Evolutionary conservation across 1,284 basidiomycete species (phyloP), one percentile per base, ranked within the genome.

Genomic region (Irpex rosettiformis): DNA sequence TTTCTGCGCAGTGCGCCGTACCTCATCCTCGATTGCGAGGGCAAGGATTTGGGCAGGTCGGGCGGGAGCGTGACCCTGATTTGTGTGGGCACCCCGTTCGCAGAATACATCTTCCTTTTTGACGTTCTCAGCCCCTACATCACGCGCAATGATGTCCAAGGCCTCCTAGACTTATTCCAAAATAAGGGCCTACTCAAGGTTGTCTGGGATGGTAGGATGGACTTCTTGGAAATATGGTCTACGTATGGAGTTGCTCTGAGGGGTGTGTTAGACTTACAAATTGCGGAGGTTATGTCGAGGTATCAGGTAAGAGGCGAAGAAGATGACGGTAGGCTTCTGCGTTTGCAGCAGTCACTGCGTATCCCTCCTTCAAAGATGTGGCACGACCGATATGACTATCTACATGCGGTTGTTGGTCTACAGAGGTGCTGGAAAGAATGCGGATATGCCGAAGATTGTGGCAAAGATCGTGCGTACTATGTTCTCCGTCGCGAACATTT

Each of bases 121-220:
- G 78, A 79, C 62, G 69, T 72, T 55, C 61, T 70, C 27, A 70
- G 77, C 52, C 60, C 37, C 29, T 25, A 60, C 51, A 42, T 60
- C n/a, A 49, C 66, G 2, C 61, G 59, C 47, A 57, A 62, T 5
- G 60, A 64, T 42, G 62, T 75, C 22, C 61, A 63, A 6, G 60
- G 55, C 24, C 58, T 77, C 2, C 59, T 74, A 8, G 33, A 56
- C 16, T 61, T 76, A 16, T 69, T 79, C 51, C 61, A 64, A 33
- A 60, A 70, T 21, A 59, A 64, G 6, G 56, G 58, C 1, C 62
- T 77, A 45, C 66, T 69, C 27, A 79, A 80, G 65, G 60, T 80
- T 57, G 75, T 77, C 56, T 79, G 78, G 77, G 77, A 79, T 60
- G 78, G 77, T 16, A 70, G 77, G 1, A 72, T 75, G 66, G 78